Percentiles rank a stretch among this genome's conserved stretches.
These are phyloP conservation scores for Ustilago trichophora DNA, from an alignment of 1,284 basidiomycete species.

Conservation along the genomic window DNA sequence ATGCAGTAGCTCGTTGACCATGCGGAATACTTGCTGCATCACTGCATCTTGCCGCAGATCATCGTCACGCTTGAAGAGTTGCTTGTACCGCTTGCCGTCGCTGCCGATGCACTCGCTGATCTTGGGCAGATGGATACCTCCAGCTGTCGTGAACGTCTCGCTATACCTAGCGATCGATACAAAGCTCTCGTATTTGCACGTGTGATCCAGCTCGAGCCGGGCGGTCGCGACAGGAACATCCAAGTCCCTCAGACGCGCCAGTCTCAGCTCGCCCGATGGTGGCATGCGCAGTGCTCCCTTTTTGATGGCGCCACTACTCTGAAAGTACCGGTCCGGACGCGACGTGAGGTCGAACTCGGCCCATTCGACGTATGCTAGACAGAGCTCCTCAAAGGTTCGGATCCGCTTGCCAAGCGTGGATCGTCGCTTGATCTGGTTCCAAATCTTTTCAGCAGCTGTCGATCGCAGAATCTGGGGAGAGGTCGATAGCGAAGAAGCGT, in stretches of 20 bases:
- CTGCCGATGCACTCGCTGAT: constrained; percentile 78
- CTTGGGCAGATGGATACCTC: constrained; percentile 86
- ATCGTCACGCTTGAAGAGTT: constrained; percentile 91
- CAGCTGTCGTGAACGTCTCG: constrained; percentile 74
- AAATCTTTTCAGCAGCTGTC: constrained; percentile 76
- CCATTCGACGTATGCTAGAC: constrained; percentile 82
- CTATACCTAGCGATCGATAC: constrained; percentile 74
- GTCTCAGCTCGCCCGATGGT: constrained; percentile 28
- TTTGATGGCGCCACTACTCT: constrained; percentile 31
- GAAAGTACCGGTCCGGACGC: constrained; percentile 34
- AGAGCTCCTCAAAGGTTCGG: constrained; percentile 75
- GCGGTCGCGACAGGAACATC: constrained; percentile 78
- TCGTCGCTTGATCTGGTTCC: constrained; percentile 73
- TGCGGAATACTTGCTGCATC: constrained; percentile 96
- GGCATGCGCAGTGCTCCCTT: constrained; percentile 42
- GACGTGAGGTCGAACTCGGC: constrained; percentile 73
- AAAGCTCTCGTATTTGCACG: constrained; percentile 70
- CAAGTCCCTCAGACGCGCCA: constrained; percentile 33
- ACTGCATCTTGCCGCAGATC: constrained; percentile 96
- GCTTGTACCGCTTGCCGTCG: constrained; percentile 77
- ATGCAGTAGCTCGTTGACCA: constrained; percentile 82
- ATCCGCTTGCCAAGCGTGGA: constrained; percentile 68
- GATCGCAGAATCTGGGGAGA: constrained; percentile 68
- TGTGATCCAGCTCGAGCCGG: constrained; percentile 77
- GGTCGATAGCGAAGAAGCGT: constrained; percentile 5